Evolutionary conservation across 805 yeast species (phyloP).

Genomic region (Suhomyces xylopsoci): DNA sequence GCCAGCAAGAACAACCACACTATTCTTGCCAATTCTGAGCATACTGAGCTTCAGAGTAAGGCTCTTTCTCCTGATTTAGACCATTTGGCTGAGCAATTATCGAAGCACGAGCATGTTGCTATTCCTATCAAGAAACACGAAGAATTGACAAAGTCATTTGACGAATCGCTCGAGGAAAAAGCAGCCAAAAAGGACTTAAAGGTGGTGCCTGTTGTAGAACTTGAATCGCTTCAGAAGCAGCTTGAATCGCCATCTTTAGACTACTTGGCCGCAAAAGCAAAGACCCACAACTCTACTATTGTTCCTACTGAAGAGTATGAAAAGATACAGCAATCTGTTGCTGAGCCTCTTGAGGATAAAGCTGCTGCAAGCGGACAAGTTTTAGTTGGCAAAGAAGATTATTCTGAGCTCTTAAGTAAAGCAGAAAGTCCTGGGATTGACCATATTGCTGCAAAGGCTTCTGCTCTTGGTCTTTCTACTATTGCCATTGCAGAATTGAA

Average conservation of each 20-base stretch:
- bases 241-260: slow-evolving; percentile 12
- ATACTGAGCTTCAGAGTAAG: neutral
- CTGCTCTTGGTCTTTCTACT: neutral
- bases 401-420: neutral
- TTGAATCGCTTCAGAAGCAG: slow-evolving; percentile 7
- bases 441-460: slow-evolving; percentile 6
- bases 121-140: slow-evolving; percentile 15
- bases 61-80: slow-evolving; percentile 2
- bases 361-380: slow-evolving; percentile 8
- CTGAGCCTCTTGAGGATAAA: slow-evolving; percentile 12
- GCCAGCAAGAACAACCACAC: neutral
- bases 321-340: neutral
- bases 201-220: slow-evolving; percentile 4
- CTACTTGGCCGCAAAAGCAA: slow-evolving; percentile 7
- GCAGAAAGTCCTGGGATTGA: slow-evolving; percentile 4
- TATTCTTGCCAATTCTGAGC: neutral
- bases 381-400: neutral
- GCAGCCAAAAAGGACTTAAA: slow-evolving; percentile 12
- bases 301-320: slow-evolving; percentile 7
- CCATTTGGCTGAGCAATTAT: neutral
- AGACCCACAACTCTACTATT: slow-evolving; percentile 3
- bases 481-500: neutral
- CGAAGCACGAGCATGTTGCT: slow-evolving; percentile 4
- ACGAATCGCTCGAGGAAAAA: slow-evolving; percentile 5
- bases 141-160: slow-evolving; percentile 12